phyloP scores from a whole-genome alignment of 345 rosid species.

The Carallia pectinifolia region DNA sequence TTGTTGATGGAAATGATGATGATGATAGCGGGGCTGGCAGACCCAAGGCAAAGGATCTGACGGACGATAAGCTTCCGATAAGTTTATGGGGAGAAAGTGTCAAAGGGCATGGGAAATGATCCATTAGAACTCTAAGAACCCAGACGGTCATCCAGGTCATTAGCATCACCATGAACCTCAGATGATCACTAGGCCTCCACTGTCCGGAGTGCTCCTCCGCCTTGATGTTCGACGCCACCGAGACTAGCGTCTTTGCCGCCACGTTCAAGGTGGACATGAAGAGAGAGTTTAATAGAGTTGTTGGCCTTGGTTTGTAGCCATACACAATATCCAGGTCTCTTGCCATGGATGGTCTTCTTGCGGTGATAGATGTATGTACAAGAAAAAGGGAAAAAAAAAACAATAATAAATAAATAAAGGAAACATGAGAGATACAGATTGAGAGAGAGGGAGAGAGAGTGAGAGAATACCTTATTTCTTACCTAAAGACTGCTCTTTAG shows the following conservation, averaged over 20 bases:
- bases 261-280: constrained; percentile 65
- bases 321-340: constrained; percentile 12
- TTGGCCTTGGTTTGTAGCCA: constrained; percentile 29
- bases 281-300: constrained; percentile 48
- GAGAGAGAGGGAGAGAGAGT: too few relatives aligned
- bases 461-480: too few relatives aligned
- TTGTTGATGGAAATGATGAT: constrained; percentile 27
- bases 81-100: constrained; percentile 16
- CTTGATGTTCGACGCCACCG: constrained; percentile 50
- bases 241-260: constrained; percentile 58
- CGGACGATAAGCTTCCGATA: constrained; percentile 7
- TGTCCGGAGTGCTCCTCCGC: constrained; percentile 27
- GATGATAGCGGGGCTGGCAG: constrained; percentile 24
- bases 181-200: constrained; percentile 63
- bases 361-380: background rate
- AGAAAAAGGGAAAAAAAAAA: too few relatives aligned
- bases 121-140: constrained; percentile 61
- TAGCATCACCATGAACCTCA: constrained; percentile 68
- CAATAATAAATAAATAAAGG: too few relatives aligned
- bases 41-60: constrained; percentile 9
- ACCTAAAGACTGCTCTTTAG: too few relatives aligned
- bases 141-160: constrained; percentile 62
- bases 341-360: constrained; percentile 1
- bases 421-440: too few relatives aligned
- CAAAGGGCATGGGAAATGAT: constrained; percentile 41